Evolutionary conservation across 331 rosid species (phyloP).

Genomic region (Rosa hybrid): DNA sequence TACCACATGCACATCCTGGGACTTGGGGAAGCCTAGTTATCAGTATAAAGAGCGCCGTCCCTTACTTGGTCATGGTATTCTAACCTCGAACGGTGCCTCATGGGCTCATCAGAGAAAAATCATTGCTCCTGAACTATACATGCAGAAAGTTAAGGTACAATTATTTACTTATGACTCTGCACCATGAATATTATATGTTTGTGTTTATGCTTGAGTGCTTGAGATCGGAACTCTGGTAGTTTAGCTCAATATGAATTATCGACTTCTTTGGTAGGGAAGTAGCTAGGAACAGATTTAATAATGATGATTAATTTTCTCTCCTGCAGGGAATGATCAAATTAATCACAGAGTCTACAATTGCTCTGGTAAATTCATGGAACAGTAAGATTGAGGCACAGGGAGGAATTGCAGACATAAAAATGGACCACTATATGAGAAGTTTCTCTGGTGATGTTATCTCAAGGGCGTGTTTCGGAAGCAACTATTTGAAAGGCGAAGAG

Average conservation of each 20-base stretch:
- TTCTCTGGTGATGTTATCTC: constrained; percentile 49
- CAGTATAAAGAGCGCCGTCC: constrained; percentile 21
- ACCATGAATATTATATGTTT: not conserved
- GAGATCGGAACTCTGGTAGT: not conserved
- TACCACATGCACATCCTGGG: constrained; percentile 25
- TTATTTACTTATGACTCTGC: not conserved
- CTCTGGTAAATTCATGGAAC: constrained; percentile 35
- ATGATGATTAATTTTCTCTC: not conserved
- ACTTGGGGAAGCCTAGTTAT: constrained; percentile 25
- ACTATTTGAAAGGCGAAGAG: constrained; percentile 30
- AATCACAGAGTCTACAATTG: constrained; percentile 28
- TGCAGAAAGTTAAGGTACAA: constrained; percentile 25
- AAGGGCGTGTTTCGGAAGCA: constrained; percentile 48
- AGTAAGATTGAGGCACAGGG: constrained; percentile 18
- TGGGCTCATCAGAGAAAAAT: constrained; percentile 29
- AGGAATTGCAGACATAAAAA: constrained; percentile 32
- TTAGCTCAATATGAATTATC: no score
- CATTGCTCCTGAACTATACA: constrained; percentile 26
- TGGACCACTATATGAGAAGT: constrained; percentile 33
- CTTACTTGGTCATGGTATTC: constrained; percentile 26
- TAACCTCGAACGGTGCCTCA: constrained; percentile 22
- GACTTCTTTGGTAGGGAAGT: not conserved
- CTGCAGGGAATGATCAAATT: constrained; percentile 36
- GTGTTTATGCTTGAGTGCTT: no score
- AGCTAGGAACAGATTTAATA: not conserved